Evolutionary conservation across 2,329 filamentous ascomycete species (phyloP).

Genomic region (Calycina herbarum): DNA sequence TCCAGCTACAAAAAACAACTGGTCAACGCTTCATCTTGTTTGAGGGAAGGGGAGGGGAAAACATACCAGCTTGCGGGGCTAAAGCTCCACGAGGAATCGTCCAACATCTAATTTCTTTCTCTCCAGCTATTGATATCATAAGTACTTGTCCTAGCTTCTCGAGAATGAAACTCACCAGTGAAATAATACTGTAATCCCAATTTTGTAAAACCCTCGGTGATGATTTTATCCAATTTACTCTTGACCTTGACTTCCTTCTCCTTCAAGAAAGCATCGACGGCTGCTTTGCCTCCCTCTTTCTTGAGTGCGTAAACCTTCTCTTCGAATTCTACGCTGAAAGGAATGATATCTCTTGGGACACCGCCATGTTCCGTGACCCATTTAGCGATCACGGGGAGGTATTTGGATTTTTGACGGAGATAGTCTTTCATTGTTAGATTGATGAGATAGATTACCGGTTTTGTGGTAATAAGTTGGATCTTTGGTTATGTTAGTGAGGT

Average conservation of each 20-base stretch:
- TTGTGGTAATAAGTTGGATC: slow-evolving; percentile 46
- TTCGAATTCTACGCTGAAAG: slow-evolving; percentile 48
- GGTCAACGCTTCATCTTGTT: neutral
- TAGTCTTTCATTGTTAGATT: slow-evolving; percentile 50
- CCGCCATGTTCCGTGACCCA: slow-evolving; percentile 48
- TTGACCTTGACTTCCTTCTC: slow-evolving; percentile 40
- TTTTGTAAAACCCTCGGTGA: slow-evolving; percentile 47
- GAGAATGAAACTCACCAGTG: slow-evolving; percentile 28
- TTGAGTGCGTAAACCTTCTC: slow-evolving; percentile 44
- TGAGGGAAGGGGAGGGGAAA: neutral
- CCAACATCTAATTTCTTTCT: slow-evolving; percentile 49
- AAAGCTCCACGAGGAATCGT: slow-evolving; percentile 42
- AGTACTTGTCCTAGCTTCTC: neutral
- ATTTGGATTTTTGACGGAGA: slow-evolving; percentile 48
- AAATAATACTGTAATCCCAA: slow-evolving; percentile 48
- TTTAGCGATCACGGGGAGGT: slow-evolving; percentile 45
- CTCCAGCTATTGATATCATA: slow-evolving; percentile 37
- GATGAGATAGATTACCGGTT: slow-evolving; percentile 47
- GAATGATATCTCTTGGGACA: slow-evolving; percentile 43
- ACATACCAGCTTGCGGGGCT: slow-evolving; percentile 41
- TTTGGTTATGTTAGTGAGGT: neutral
- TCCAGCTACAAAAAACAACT: slow-evolving; percentile 1
- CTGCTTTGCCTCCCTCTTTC: slow-evolving; percentile 41
- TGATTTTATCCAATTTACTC: slow-evolving; percentile 45
- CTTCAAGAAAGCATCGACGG: slow-evolving; percentile 38